These are phyloP conservation scores for Yamadazyma olivae DNA, from an alignment of 805 yeast species.

Conservation along the genomic window DNA sequence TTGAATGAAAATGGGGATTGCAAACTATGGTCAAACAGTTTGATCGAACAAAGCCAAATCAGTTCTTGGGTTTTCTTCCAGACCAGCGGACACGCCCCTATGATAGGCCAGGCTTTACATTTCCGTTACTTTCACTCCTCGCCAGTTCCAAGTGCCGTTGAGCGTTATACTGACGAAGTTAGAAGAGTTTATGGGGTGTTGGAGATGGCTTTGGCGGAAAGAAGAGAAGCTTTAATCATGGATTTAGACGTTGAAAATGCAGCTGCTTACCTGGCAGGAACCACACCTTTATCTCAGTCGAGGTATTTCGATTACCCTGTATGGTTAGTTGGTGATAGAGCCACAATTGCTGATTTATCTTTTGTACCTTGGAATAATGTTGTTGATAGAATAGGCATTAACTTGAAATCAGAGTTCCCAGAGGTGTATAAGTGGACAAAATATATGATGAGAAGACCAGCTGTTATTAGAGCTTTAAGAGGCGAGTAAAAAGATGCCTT, in stretches of 20 bases:
- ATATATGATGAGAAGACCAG: conserved; percentile 93
- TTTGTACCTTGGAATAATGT: conserved; percentile 98
- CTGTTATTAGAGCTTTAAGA: conserved; percentile 80
- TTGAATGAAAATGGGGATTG: conserved; percentile 63
- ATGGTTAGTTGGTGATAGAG: conserved; percentile 86
- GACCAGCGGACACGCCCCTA: conserved; percentile 97
- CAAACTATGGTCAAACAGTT: conserved; percentile 74
- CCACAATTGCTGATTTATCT: conserved; percentile 82
- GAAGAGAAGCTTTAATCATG: conserved; percentile 85
- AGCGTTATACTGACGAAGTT: conserved; percentile 88
- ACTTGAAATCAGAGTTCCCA: conserved; percentile 82
- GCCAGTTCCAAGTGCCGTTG: conserved; percentile 84
- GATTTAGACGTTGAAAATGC: conserved; percentile 86
- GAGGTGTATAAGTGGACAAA: conserved; percentile 96
- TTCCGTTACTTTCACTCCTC: conserved; percentile 87
- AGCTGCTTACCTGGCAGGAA: conserved; percentile 82
- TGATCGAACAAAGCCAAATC: conserved; percentile 79
- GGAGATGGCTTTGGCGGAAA: conserved; percentile 92
- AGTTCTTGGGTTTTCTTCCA: conserved; percentile 91
- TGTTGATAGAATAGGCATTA: conserved; percentile 88
- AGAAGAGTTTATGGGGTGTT: conserved; percentile 90
- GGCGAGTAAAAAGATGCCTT: conserved; percentile 54
- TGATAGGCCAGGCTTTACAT: conserved; percentile 96
- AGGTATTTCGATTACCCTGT: conserved; percentile 90
- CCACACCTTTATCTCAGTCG: conserved; percentile 81